Evolutionary conservation across 192 early-diverging fungal species (phyloP), one percentile per base, ranked within the genome.

Genomic region (Backusella morwellensis): DNA sequence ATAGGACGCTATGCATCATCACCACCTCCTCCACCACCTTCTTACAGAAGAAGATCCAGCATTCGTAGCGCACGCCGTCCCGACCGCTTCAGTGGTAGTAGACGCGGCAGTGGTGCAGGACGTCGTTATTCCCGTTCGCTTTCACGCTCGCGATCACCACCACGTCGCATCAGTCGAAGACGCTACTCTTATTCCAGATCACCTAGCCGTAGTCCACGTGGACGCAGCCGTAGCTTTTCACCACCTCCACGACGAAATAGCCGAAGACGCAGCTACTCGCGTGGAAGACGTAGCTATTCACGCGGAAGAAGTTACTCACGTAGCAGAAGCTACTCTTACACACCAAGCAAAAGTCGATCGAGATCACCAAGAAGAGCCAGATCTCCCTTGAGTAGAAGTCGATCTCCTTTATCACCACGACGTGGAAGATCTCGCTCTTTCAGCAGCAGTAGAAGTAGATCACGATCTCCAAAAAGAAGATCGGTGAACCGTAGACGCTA

Each of bases 101-200:
- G 56, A 29, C 21, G 56, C n/a, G 23, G 56, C 11, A 29, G 56
- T 26, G 56, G 56, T 2, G 23, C 56, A 23, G 77, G 80, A 29
- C 74, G 78, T 66, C 75, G 74, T 38, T 71, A 68, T 26, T 75
- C 80, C 4, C 74, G 82, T 21, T 59, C 74, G 32, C 21, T 42
- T 34, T 79, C 72, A 12, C 69, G 77, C 35, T 81, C 80, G 21
- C 47, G 81, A 80, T 80, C 84, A 35, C 56, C 56, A 63, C 79
- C 80, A 50, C 52, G 82, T 70, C 80, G 80, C 56, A 52, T 75
- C 4, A 68, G 82, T 63, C 38, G 75, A 21, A 76, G 74, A 8
- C 82, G 78, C n/a, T 85, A 80, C 36, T 83, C 81, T 35, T 76
- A 78, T 36, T 82, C 81, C 29, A 78, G 78, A 66, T 77, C 75